Base-by-base conservation (phyloP, 306 rosid species). In the Malus domestica region DNA sequence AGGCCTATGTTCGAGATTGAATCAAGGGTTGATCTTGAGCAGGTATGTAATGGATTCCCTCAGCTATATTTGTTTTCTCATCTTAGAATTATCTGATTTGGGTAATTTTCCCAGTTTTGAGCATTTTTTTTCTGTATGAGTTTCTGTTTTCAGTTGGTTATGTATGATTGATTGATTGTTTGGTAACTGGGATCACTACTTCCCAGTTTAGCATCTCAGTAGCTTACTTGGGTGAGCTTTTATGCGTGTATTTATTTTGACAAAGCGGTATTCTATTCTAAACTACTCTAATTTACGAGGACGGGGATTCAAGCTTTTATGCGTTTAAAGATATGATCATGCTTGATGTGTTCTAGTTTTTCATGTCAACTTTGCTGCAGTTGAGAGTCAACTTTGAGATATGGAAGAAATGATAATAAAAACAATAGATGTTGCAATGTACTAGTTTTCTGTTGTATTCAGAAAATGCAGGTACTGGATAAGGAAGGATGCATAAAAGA, bases 11-110 rank as follows among this genome's bases (percentile, higher is more conserved):
- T 81, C 76, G 91, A 92, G 79, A 78, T 88, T 84, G 86, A 92
- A 74, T 67, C 97, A 62, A 88, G 89, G 78, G 69, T 79, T 57
- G 91, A 95, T 81, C 87, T 90, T 74, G 96, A 89, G 75, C 97
- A 77, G 97, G 98, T 91, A 87, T 66, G 30, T 60, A 10, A 15
- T 72, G 19, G 18, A 42, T 75, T 80, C 69, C 27, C 42, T 67
- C 9, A 13, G 70, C 65, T 70, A 22, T 35, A 30, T 22, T 69
- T 66, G 4, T 80, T 78, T 61, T 5, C 11, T 62, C 23, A 45
- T 25, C 3, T 32, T 4, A 11, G 68, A 1, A 77, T 49, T 2
- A 15, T 38, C 75, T 67, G 54, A 73, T 74, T 74, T 54, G 57
- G 71, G 33, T 30, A 46, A 9, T 38, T 62, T 46, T 74, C 20